Evolutionary conservation across 2,329 filamentous ascomycete genomes (phyloP), one percentile per base, ranked within the genome.

Genomic region (Cercospora sojina): DNA sequence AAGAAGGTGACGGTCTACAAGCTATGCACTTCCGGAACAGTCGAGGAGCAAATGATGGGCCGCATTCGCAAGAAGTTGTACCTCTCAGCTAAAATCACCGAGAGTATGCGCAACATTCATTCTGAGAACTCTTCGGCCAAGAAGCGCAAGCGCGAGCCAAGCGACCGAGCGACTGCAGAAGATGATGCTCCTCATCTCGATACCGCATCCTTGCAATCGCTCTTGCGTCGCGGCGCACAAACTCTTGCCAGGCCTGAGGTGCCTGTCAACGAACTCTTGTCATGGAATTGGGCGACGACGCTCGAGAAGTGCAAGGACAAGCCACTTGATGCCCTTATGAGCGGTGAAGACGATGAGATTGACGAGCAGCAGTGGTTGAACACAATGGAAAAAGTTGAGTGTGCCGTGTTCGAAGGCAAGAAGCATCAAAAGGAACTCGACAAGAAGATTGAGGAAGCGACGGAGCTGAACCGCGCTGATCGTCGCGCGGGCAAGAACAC

Each of bases 11-110:
- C 83, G 0, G 79, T 87, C 7, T 86, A 86, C 74, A 85, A 86
- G 69, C 76, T 87, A 0, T 85, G 84, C 67, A 84, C 85, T 0
- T 82, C 83, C 62, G 85, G 85, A 1, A 87, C 85, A 0, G 83
- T 87, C 0, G 85, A 87, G 67, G 83, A 86, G 67, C 85, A 87
- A 65, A 87, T 87, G 83, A 80, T 85, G 74, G 81, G 83, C 0
- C 78, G 85, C 1, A 83, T 87, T n/a, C 79, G 82, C 6, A 88
- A 88, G 79, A 89, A 88, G 75, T 77, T 88, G 0, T 88, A 88
- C 67, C 78, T 88, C 0, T 87, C 85, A 0, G 81, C 84, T 0
- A 88, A 87, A 71, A 85, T 88, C 18, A 87, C 84, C 0, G 86
- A 87, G 67, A 82, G 82, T 1, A 86, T 87, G 83, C 80, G 82